These are phyloP conservation scores for Phytophthora pisi DNA, from an alignment of 352 stramenopile genomes.

Conservation along the genomic window DNA sequence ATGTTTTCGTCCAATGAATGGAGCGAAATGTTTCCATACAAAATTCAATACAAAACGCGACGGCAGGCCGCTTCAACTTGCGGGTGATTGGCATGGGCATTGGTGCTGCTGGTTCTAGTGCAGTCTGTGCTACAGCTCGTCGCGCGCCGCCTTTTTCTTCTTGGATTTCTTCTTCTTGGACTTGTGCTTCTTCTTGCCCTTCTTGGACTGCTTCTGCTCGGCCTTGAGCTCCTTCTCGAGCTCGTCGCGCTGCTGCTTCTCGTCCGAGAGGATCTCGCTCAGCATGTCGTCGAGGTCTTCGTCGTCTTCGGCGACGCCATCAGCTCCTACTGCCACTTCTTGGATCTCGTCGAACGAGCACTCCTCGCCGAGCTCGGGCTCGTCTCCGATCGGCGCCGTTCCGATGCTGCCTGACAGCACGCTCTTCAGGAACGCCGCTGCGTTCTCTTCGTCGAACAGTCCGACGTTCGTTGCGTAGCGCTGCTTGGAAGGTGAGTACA, in stretches of 20 bases:
- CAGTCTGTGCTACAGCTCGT: constrained; percentile 50
- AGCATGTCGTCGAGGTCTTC: constrained; percentile 70
- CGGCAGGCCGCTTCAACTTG: constrained; percentile 7
- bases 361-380: constrained; percentile 51
- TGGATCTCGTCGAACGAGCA: constrained; percentile 57
- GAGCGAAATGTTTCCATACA: background rate
- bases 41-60: background rate
- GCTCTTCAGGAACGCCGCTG: constrained; percentile 56
- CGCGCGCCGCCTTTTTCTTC: constrained; percentile 54
- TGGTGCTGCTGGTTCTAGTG: constrained; percentile 8
- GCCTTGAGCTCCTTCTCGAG: constrained; percentile 56
- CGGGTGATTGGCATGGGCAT: background rate
- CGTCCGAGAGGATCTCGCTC: constrained; percentile 75
- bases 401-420: constrained; percentile 72
- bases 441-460: constrained; percentile 68
- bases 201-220: constrained; percentile 45
- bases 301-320: constrained; percentile 45
- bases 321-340: constrained; percentile 27
- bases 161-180: constrained; percentile 67
- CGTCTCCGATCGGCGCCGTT: constrained; percentile 51
- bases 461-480: constrained; percentile 77
- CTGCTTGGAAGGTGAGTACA: constrained; percentile 78
- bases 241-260: constrained; percentile 60
- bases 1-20: background rate
- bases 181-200: constrained; percentile 53